These are phyloP conservation scores for Flaveria bidentis DNA, from an alignment of 129 eudicot species.

Conservation along the genomic window DNA sequence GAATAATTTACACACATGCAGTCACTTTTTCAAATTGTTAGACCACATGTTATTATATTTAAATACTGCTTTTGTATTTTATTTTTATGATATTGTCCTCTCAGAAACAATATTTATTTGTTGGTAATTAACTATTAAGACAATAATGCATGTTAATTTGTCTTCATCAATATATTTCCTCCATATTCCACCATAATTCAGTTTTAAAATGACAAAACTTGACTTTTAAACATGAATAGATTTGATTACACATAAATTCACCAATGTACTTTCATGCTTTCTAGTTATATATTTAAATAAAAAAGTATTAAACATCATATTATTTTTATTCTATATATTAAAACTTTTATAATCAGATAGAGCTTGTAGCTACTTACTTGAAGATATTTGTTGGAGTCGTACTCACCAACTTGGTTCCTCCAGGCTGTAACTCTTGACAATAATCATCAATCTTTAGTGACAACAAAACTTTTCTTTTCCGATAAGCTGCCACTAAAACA, in stretches of 20 bases:
- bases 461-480: constrained; percentile 34
- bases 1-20: background rate
- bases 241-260: background rate
- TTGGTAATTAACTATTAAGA: background rate
- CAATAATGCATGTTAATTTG: background rate
- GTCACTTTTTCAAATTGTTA: no score
- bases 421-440: constrained; percentile 18
- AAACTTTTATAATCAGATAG: background rate
- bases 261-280: background rate
- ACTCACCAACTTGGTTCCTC: constrained; percentile 10
- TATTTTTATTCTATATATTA: background rate
- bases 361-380: constrained; percentile 33
- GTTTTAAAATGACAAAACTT: background rate
- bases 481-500: constrained; percentile 41
- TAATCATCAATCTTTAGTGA: constrained; percentile 31
- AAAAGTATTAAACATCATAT: background rate
- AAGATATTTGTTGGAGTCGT: constrained; percentile 35
- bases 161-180: background rate
- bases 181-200: background rate
- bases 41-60: background rate
- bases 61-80: background rate
- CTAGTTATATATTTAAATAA: background rate
- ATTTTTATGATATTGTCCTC: background rate
- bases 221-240: background rate
- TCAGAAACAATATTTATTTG: background rate